Evolutionary conservation across 1,284 basidiomycete species (phyloP), one percentile per base, ranked within the genome.

Genomic region (Trametes versicolor): DNA sequence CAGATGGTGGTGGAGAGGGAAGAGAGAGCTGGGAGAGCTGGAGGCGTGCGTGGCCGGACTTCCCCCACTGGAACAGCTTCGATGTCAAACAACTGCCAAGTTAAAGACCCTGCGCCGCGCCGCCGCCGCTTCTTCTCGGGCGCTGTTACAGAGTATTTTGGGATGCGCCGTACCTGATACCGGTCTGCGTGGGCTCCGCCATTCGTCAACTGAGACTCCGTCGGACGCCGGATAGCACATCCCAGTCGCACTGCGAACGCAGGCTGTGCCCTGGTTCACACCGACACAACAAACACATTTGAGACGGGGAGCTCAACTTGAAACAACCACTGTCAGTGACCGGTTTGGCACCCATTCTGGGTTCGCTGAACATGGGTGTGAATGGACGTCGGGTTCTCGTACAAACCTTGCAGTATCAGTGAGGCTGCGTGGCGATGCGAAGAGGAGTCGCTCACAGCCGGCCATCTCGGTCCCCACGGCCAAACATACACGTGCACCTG

Each of bases 101-200:
- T 17, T 43, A 19, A n/a, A 43, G 41, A 43, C 19, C 41, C 41
- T 43, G 41, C 41, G 41, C 41, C 41, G 41, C 41, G 15, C 15
- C 41, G 41, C 41, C 41, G 41, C 41, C n/a, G 41, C 41, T 43
- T 43, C 41, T 43, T 43, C 41, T 43, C 19, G 17, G 41, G 41
- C 41, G 41, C 41, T 43, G 41, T 43, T 43, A 39, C 17, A 43
- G 41, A 7, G 41, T n/a, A 43, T n/a, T 43, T 43, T 17, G 19
- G 41, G 5, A 17, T 13, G 17, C 41, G 17, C 13, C 17, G 41
- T 43, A 43, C 41, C 41, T 43, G 41, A 43, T 43, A 17, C 8
- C 41, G 15, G 41, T 43, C 2, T 43, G 4, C 15, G 41, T 7
- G 19, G 6, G 19, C 6, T 19, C 19, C 4, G 6, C 41, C 4